These are phyloP conservation scores for Paecilomyces dactylethromorphus DNA, from an alignment of 2,329 filamentous ascomycete species.

Conservation along the genomic window DNA sequence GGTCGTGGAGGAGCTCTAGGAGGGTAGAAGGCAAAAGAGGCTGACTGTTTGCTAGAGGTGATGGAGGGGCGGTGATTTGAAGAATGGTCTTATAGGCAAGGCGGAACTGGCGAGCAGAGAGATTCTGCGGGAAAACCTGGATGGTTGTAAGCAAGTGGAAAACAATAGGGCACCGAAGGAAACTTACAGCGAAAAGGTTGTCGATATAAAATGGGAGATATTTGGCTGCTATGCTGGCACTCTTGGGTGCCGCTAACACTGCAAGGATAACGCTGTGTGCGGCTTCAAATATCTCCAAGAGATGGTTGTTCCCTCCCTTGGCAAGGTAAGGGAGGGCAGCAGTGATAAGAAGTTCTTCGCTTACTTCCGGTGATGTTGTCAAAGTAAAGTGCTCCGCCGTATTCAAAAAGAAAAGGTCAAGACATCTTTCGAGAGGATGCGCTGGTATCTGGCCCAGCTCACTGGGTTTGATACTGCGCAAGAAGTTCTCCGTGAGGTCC, in stretches of 20 bases:
- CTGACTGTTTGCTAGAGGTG: constrained; percentile 63
- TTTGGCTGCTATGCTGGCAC: constrained; percentile 61
- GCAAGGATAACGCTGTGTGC: constrained; percentile 78
- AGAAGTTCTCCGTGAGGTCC: constrained; percentile 57
- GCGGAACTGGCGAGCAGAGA: constrained; percentile 80
- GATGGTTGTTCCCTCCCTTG: constrained; percentile 49
- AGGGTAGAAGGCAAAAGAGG: constrained; percentile 74
- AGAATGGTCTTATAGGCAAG: constrained; percentile 81
- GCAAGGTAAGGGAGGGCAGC: constrained; percentile 69
- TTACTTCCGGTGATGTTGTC: constrained; percentile 57
- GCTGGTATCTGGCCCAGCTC: constrained; percentile 52
- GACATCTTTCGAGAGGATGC: constrained; percentile 61
- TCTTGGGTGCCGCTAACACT: constrained; percentile 72
- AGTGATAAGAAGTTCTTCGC: constrained; percentile 66
- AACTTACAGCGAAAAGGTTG: constrained; percentile 58
- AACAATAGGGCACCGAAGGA: neutral
- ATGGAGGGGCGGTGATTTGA: constrained; percentile 74
- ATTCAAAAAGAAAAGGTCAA: constrained; percentile 88
- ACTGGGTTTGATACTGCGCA: constrained; percentile 55
- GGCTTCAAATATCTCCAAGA: constrained; percentile 74
- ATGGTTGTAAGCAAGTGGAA: neutral
- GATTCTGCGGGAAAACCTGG: constrained; percentile 65
- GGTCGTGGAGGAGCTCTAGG: constrained; percentile 68
- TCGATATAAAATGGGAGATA: constrained; percentile 80
- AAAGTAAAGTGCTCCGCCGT: constrained; percentile 76